Base-by-base conservation (phyloP, 768 basidiomycete species). In the Pholiota microspora region DNA sequence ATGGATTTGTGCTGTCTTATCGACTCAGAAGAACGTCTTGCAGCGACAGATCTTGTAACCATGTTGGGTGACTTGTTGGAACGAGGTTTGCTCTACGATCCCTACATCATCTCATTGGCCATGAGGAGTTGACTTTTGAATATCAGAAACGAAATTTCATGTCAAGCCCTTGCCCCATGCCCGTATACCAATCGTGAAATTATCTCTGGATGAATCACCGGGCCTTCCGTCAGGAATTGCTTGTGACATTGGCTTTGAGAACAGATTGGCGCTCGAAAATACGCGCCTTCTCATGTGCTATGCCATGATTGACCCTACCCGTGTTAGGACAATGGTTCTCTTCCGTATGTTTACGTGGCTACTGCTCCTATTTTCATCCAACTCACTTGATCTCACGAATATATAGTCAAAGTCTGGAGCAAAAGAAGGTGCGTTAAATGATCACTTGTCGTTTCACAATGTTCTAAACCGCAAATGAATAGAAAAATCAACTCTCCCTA, bases 401-500 rank as follows among this genome's bases (percentile, higher is more conserved):
- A n/a, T 16, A 47, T 62, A 98, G 95, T 99, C 66, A 99, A 99
- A 79, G 94, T 99, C 18, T 99, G 96, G 96, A 92, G 92, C 64
- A 99, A 98, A 73, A 83, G 94, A 71, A 82, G 95, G 90, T 89
- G 53, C 32, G 74, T 61, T 47, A 50, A n/a, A 29, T 38, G 23
- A n/a, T 29, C 27, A 53, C 36, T 18, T 32, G 21, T 29, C 10
- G 24, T 7, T 25, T 7, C 9, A 25, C 15, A 23, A 25, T 40
- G 38, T 21, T 3, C 7, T 36, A 7, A 56, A 38, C 12, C 28
- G 27, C 28, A 42, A 44, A 27, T 51, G 45, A 24, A 1, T 63
- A 92, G 91, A 73, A 95, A 97, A 85, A 97, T 99, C 71, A 99
- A 99, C 72, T 97, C 94, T 48, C 94, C 96, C 9, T 99, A 98